A percentile compares a stretch with the other conserved stretches of the same genome.
Evolutionary conservation across 352 stramenopile species (phyloP).

Genomic region (Phytophthora idaei): DNA sequence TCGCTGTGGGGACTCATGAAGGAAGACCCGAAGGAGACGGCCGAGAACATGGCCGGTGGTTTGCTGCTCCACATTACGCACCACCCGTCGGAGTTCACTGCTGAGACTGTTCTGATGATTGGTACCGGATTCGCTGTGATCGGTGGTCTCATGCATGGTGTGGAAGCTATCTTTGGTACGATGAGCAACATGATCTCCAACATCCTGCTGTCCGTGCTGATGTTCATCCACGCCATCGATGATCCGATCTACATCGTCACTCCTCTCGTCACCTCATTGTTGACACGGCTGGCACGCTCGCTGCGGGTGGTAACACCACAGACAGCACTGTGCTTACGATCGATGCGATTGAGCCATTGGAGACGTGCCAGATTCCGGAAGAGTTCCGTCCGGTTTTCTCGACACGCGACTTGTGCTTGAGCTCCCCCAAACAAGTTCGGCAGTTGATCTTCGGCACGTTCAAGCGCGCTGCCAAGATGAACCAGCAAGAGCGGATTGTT

Average conservation of each 20-base stretch:
- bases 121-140: slow-evolving; percentile 26
- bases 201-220: slow-evolving; percentile 15
- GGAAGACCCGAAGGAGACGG: slow-evolving; percentile 27
- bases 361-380: slow-evolving; percentile 23
- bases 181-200: slow-evolving; percentile 26
- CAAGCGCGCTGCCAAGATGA: slow-evolving; percentile 27
- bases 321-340: not conserved
- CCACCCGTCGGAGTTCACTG: slow-evolving; percentile 34
- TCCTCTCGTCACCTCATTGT: slow-evolving; percentile 30
- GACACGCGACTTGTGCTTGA: slow-evolving; percentile 30
- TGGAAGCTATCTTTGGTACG: slow-evolving; percentile 17
- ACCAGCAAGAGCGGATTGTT: slow-evolving; percentile 10
- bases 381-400: slow-evolving; percentile 29
- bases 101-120: slow-evolving; percentile 29
- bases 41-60: slow-evolving; percentile 27
- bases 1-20: slow-evolving; percentile 22
- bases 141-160: slow-evolving; percentile 23
- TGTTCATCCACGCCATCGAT: too few species aligned
- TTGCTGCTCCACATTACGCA: slow-evolving; percentile 31
- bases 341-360: slow-evolving; percentile 13
- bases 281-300: slow-evolving; percentile 8
- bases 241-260: too few species aligned
- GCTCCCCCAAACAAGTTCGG: slow-evolving; percentile 14
- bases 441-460: slow-evolving; percentile 32
- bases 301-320: not conserved